Conservation (phyloP, 441 rosid species). For the Biscutella laevigata region DNA sequence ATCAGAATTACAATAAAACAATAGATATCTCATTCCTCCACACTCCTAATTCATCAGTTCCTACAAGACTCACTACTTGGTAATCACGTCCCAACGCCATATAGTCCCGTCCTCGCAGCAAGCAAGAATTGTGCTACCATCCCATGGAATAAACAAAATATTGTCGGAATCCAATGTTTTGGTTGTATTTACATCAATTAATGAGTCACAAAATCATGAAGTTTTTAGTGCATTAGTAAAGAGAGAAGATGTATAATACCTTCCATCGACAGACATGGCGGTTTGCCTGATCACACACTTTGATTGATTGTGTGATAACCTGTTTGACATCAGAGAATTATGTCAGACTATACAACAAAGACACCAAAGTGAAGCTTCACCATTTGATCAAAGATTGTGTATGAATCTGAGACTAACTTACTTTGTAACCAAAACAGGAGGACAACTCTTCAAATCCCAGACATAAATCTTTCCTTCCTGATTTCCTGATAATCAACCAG, state of each 20-base stretch:
- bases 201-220: neutral
- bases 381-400: no score
- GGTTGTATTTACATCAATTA: neutral
- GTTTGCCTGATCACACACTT: constrained; percentile 85
- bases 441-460: constrained; percentile 89
- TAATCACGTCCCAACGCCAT: constrained; percentile 83
- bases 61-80: constrained; percentile 22
- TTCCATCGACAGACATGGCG: constrained; percentile 90
- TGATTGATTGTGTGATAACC: constrained; percentile 71
- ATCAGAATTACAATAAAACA: constrained; percentile 6
- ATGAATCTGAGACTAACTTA: constrained; percentile 17
- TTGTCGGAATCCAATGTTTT: neutral
- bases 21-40: constrained; percentile 4
- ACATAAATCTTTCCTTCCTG: constrained; percentile 90
- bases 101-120: constrained; percentile 92
- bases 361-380: constrained; percentile 2
- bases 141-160: constrained; percentile 9
- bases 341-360: constrained; percentile 12
- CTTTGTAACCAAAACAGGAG: constrained; percentile 84
- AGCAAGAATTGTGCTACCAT: constrained; percentile 80
- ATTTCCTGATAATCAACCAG: constrained; percentile 51
- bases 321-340: constrained; percentile 25
- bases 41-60: neutral
- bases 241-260: constrained; percentile 39
- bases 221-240: no score